These are phyloP conservation scores for Heterococcus sp. DNA, from an alignment of 108 stramenopile species.

Conservation along the genomic window DNA sequence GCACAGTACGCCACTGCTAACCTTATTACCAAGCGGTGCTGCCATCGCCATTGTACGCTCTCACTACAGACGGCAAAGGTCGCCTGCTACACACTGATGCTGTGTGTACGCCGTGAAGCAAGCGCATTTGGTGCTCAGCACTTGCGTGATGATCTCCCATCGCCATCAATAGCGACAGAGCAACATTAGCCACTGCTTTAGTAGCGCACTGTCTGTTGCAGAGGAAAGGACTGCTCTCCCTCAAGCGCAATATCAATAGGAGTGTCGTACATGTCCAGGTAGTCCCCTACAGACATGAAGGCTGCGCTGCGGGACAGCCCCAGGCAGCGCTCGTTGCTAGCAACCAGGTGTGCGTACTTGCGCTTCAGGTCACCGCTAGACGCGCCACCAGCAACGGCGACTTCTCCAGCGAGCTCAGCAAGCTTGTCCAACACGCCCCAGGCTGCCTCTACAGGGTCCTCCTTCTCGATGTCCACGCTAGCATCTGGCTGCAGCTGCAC, in stretches of 20 bases:
- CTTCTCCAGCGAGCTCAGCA: constrained; percentile 39
- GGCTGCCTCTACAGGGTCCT: constrained; percentile 33
- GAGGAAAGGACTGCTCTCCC: constrained; percentile 26
- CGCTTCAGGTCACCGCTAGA: constrained; percentile 33
- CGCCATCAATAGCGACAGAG: too few species aligned
- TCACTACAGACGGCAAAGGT: too few species aligned
- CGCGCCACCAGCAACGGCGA: constrained; percentile 11
- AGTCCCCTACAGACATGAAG: constrained; percentile 22
- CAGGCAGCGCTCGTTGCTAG: constrained; percentile 30
- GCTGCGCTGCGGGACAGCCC: constrained; percentile 4
- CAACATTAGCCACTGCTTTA: constrained; percentile 1
- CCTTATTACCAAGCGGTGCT: too few species aligned
- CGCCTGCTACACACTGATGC: too few species aligned
- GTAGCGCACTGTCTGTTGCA: constrained; percentile 26
- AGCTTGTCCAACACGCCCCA: constrained; percentile 40
- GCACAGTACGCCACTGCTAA: too few species aligned
- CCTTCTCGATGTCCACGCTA: constrained; percentile 35
- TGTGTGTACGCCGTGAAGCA: too few species aligned
- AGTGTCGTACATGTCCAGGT: constrained; percentile 35
- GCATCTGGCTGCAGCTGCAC: constrained; percentile 27
- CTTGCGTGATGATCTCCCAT: too few species aligned
- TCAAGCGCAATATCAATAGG: constrained; percentile 27
- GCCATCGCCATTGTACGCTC: too few species aligned
- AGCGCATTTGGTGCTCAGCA: too few species aligned
- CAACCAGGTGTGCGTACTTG: constrained; percentile 35